Base-by-base conservation (phyloP, 1,284 basidiomycete genomes). In the Butyriboletus appendiculatus region DNA sequence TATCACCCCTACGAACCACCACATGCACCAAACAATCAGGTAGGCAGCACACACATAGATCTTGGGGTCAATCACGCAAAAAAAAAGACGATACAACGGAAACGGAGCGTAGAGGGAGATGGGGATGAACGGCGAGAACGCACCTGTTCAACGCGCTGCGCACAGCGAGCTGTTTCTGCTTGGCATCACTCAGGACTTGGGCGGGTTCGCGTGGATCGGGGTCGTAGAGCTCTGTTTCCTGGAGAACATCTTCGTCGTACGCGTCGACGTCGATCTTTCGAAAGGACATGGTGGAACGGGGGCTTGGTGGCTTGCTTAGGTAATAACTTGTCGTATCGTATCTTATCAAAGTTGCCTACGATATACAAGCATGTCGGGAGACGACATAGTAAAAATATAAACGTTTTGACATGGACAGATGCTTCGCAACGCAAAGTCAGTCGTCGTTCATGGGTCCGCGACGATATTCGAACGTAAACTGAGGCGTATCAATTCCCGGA, bases 241-340 rank as follows among this genome's bases (percentile, higher is more conserved):
- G 81, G 15, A 98, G 76, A 16, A 87, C 83, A 65, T 98, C 96
- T 71, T 98, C 96, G 68, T 98, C 96, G 75, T 86, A 95, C 47
- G 80, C 81, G 76, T 98, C 96, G 64, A 98, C 92, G 74, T 98
- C 90, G 76, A 98, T 95, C 75, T 95, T 96, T 61, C 95, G 82
- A 74, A 94, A 97, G 58, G 84, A 84, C 89, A 92, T 92, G 45
- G 63, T 72, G 14, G 45, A 24, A n/a, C 4, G 24, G 18, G 14
- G 10, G 30, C 1, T 32, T 32, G 30, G 12, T 32, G 8, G n/a
- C 16, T 28, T 18, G 56, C 45, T 59, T 57, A 59, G 42, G 33
- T 56, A 55, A 55, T 56, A 55, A 55, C 18, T 12, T 5, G 5
- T 15, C 30, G 11, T 32, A 2, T 3, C 15, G 14, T 12, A 56